Conservation (phyloP, 495 filamentous ascomycete genomes). For the Articulospora tetracladia region DNA sequence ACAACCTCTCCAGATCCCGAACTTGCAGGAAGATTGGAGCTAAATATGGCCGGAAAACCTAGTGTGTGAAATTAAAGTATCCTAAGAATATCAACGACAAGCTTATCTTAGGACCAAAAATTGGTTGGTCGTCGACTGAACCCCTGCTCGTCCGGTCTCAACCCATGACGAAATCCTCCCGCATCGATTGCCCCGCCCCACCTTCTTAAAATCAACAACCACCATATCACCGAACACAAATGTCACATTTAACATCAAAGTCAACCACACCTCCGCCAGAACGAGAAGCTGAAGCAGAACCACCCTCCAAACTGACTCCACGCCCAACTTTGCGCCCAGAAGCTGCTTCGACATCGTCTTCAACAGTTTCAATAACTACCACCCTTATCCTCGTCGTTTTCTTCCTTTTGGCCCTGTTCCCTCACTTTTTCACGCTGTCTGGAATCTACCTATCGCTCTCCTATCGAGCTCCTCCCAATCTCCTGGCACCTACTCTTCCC, state of each 20-base stretch:
- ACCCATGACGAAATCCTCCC: background rate
- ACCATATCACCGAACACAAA: background rate
- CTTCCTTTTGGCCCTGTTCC: constrained; percentile 37
- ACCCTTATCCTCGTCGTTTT: constrained; percentile 44
- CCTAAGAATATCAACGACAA: too few relatives aligned
- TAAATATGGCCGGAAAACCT: too few relatives aligned
- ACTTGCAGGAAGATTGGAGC: too few relatives aligned
- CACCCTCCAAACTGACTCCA: too few relatives aligned
- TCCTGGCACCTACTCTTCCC: background rate
- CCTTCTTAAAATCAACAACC: background rate
- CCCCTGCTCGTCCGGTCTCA: background rate
- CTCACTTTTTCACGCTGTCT: constrained; percentile 18
- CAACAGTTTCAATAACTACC: constrained; percentile 24
- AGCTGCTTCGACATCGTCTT: constrained; percentile 4
- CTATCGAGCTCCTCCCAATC: constrained; percentile 22
- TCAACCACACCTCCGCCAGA: background rate
- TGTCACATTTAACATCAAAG: background rate
- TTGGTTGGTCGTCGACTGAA: background rate
- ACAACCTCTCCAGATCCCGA: too few relatives aligned
- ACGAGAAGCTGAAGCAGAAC: background rate
- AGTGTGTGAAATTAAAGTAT: too few relatives aligned
- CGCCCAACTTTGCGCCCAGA: too few relatives aligned
- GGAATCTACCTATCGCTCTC: constrained; percentile 35
- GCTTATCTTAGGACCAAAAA: too few relatives aligned
- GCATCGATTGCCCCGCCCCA: background rate